A percentile compares a stretch with the other conserved stretches of the same genome.
Conservation (phyloP, 1,139 yeast genomes). For the Candida glucosophila region DNA sequence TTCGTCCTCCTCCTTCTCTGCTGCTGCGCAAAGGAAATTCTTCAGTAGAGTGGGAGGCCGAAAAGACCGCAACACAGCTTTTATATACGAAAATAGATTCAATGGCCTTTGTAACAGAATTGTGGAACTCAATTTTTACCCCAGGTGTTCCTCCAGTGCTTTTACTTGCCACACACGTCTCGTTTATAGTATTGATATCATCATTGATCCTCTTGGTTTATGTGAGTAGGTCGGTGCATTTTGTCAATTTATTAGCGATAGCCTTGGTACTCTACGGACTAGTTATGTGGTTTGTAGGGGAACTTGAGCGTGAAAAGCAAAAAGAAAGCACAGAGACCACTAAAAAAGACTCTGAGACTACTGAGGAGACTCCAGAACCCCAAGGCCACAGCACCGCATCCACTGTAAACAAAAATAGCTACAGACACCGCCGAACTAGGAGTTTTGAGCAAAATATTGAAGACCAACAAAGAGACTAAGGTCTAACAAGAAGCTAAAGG, state of each 20-base stretch:
- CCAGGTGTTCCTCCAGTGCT: slow-evolving; percentile 92
- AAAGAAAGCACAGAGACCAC: slow-evolving; percentile 13
- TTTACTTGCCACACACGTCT: slow-evolving; percentile 49
- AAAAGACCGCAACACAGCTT: no score
- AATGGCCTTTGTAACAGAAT: slow-evolving; percentile 48
- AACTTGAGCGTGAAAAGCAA: slow-evolving; percentile 47
- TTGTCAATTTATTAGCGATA: slow-evolving; percentile 61
- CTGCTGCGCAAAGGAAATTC: no score
- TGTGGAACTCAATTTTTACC: slow-evolving; percentile 89
- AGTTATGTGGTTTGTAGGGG: slow-evolving; percentile 81
- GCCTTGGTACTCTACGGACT: slow-evolving; percentile 68
- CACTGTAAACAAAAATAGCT: no score
- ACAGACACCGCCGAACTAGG: no score
- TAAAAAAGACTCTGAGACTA: no score
- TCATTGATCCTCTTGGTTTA: slow-evolving; percentile 51
- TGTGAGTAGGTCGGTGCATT: slow-evolving; percentile 67
- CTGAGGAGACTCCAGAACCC: no score
- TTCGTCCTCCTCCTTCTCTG: no score
- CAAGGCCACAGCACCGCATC: no score
- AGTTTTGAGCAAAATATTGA: no score
- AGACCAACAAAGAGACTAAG: no score
- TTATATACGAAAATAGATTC: slow-evolving; percentile 4
- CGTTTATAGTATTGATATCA: slow-evolving; percentile 22
- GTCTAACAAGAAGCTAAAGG: no score
- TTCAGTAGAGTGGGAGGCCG: no score